Base-by-base conservation (phyloP, 176 grass and related monocot species). In the Eremochloa ophiuroides region DNA sequence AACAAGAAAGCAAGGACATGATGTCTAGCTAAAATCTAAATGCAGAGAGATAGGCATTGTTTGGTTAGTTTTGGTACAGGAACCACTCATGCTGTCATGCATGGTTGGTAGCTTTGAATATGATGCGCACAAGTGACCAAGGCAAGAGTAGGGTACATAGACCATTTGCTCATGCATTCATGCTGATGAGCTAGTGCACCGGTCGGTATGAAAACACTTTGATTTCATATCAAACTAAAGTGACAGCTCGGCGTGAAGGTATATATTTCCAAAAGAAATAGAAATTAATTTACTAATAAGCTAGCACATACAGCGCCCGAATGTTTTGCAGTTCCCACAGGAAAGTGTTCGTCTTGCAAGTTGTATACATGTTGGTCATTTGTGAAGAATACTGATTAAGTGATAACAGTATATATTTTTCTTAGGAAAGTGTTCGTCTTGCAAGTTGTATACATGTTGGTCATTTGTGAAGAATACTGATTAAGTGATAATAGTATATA, bases 151-250 rank as follows among this genome's bases (percentile, higher is more conserved):
- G 87, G 66, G 77, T 85, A 70, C 63, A 85, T 70, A 85, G 43
- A 60, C 76, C 77, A 37, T 75, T 74, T 71, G 78, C 76, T 89
- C 82, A 77, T 37, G 70, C 53, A 74, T 85, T 89, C 82, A 71
- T 64, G 70, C 33, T 70, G 51, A 76, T 76, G 69, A 71, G 82
- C 87, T 69, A 89, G 87, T 28, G 71, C 82, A 81, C 55, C 34
- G 17, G 55, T 20, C 31, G 69, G 63, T 81, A 81, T 15, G 77
- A 59, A 81, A 83, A 83, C 64, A 47, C 33, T 63, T 51, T 85
- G 20, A 70, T 62, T 51, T 43, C 73, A 31, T 69, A 75, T 76
- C 26, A 38, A 81, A 74, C 77, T 64, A 40, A 85, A 64, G 42
- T 81, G 71, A 70, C 34, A 85, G 34, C 29, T 38, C 56, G 80